Conservation (phyloP, 306 rosid species). For the Arachis stenosperma region DNA sequence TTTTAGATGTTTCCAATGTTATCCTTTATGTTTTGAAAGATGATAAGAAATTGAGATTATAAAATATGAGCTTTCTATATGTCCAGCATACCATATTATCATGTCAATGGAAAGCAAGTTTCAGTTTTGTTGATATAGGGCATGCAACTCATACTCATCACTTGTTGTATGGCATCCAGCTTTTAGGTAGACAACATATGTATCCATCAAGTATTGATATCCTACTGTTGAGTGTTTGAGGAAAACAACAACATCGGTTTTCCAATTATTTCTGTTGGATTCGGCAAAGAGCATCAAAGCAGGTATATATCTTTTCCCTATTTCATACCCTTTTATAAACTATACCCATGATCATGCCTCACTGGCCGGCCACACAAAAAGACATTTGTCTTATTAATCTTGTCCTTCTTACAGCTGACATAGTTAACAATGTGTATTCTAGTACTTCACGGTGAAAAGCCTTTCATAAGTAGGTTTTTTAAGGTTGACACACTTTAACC, state of each 20-base stretch:
- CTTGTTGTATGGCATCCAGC: not conserved
- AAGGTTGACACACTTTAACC: conserved; percentile 28
- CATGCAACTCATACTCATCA: conserved; percentile 2
- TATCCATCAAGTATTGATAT: not conserved
- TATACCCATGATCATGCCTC: not conserved
- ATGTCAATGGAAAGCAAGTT: conserved; percentile 4
- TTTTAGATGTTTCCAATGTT: conserved; percentile 19
- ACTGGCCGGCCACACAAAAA: conserved; percentile 46
- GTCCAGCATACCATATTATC: not conserved
- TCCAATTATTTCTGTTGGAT: conserved; percentile 18
- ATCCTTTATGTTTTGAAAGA: not conserved
- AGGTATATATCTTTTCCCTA: conserved; percentile 21
- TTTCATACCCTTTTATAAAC: conserved; percentile 1
- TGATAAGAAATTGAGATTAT: not conserved
- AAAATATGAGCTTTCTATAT: not conserved
- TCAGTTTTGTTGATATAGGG: not conserved
- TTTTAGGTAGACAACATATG: not conserved
- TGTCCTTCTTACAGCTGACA: conserved; percentile 24
- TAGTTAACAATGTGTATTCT: conserved; percentile 44
- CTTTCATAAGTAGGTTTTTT: conserved; percentile 22
- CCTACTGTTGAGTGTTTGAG: not conserved
- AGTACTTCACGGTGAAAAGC: conserved; percentile 33
- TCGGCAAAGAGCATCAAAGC: conserved; percentile 7
- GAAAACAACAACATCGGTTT: conserved; percentile 28
- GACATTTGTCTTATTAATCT: conserved; percentile 10